Base-by-base conservation (phyloP, 768 basidiomycete genomes). In the Pisolithus albus region DNA sequence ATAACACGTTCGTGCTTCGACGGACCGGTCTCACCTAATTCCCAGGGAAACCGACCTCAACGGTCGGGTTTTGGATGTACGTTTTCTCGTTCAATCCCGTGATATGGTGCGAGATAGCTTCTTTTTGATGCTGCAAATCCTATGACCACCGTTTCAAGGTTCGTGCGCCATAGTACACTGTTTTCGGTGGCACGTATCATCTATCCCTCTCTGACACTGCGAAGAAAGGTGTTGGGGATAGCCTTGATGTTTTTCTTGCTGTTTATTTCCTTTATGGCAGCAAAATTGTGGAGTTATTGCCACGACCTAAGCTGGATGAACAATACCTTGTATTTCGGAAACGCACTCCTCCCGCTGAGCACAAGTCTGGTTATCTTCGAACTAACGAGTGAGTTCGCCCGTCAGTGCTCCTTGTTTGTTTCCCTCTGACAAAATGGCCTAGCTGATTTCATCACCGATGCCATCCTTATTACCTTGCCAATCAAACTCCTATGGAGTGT, bases 151-250 rank as follows among this genome's bases (percentile, higher is more conserved):
- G 1, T 9, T 39, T 30, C 8, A 48, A 64, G 59, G 63, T 44
- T 51, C 46, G 56, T 62, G 16, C 62, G 62, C 19, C 49, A 56
- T 55, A 63, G 60, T 34, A 52, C 59, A 39, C 26, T 57, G 30
- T 53, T 57, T 26, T 63, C 62, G 19, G 43, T 63, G 28, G 56
- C 50, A 40, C 62, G 62, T 30, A 52, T 64, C 15, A 51, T 49
- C 24, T 55, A 59, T 50, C 46, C 55, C 1, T 42, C 57, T 9
- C 21, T 50, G 38, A n/a, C 7, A 21, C 47, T 46, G 42, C 57
- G 53, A 10, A 52, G 38, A 41, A 49, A 56, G 18, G 49, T 63
- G 47, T 43, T 24, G 32, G 54, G 24, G 4, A 49, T 58, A 23
- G 55, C 38, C 10, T 41, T 23, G 40, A 30, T 53, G 11, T 57